Base-by-base conservation (phyloP, 202 grass and related monocot genomes). In the Thinopyrum obtusiflorum region DNA sequence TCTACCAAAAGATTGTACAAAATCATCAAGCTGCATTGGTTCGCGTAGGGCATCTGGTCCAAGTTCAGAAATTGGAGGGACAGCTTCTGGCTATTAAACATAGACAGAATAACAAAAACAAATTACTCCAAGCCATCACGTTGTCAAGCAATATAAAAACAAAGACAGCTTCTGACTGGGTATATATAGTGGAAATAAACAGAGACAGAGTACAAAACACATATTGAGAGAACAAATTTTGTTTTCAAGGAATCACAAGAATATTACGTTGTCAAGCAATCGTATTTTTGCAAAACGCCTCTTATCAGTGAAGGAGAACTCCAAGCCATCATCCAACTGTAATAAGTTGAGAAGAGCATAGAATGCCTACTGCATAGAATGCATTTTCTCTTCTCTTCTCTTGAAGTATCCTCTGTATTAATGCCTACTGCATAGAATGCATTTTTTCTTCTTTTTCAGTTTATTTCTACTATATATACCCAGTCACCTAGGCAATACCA, bases 251-350 rank as follows among this genome's bases (percentile, higher is more conserved):
- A 26, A 65, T 80, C 36, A 27, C 35, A 13, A 21, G 31, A 84
- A 21, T 83, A 28, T 28, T 95, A 95, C 93, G 51, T 95, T 71
- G 80, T 87, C 84, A 82, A 92, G 53, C 36, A 95, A 74, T 35
- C 90, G 88, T 81, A 92, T 82, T 91, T 81, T 90, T 89, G 88
- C 93, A 81, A 95, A 92, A 51, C 93, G 93, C 53, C 93, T 95
- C 88, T 92, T 95, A 86, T 93, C 93, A 61, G 90, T 95, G 78
- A 95, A 95, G 82, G 88, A 95, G 82, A 95, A 89, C 85, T 95
- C 90, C 79, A 92, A 79, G 49, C 90, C 88, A 86, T 89, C 90
- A 89, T 92, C 90, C 47, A 95, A 63, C 93, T 95, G 90, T 59
- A 89, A 65, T 72, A 63, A 63, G 65, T 77, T 53, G 26, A 74